Evolutionary conservation across 1,284 basidiomycete species (phyloP), one percentile per base, ranked within the genome.

Genomic region (Cryptococcus sp.): DNA sequence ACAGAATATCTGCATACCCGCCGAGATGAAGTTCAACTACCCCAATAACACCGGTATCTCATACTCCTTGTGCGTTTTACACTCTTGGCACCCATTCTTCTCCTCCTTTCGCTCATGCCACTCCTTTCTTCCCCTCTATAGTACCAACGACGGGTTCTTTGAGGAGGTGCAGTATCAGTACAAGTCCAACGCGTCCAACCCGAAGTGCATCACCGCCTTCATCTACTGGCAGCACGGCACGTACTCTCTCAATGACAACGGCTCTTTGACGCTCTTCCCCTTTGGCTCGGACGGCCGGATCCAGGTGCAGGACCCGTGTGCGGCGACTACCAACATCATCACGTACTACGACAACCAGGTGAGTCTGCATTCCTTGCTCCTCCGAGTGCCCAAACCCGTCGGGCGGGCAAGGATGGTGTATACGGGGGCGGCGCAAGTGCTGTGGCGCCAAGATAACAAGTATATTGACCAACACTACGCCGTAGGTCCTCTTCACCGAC

Each of bases 161-260:
- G 93, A 97, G 76, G 82, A 90, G 71, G 84, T 91, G 20, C 86
- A 89, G 67, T 97, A 93, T 76, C 84, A 90, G 50, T 93, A 93
- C 79, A 82, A 80, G 40, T 79, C 85, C 55, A 96, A 95, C 76
- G 91, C 72, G 4, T 56, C 62, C 33, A 72, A 74, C 57, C 76
- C 75, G 35, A 42, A 61, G 4, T 77, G 75, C 60, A 91, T 94
- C 67, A 86, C 85, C 23, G 91, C 87, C 24, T 83, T 87, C 68
- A 82, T 95, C 70, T 83, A 84, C 70, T 96, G 89, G 88, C 84
- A 84, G 63, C 93, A 96, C 75, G 93, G 93, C 20, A 84, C 75
- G 33, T 92, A 87, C 76, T 58, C 69, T 0, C 75, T 89, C 44
- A 77, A 84, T 58, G 35, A 78, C 54, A 92, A 95, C 72, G 89